These are phyloP conservation scores for Wickerhamiella occidentalis DNA, from an alignment of 805 yeast species.

Conservation along the genomic window DNA sequence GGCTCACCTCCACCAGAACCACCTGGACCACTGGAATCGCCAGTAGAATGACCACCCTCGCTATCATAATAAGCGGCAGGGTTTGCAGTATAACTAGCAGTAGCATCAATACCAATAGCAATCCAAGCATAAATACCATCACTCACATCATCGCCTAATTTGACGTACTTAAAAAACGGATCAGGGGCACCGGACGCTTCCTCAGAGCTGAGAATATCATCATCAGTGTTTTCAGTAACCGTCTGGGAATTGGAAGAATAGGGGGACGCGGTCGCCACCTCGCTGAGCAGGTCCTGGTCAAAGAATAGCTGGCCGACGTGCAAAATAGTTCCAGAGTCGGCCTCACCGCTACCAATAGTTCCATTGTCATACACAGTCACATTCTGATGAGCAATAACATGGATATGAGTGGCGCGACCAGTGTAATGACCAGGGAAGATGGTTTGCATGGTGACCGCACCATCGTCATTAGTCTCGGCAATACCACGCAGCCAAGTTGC, in stretches of 20 bases:
- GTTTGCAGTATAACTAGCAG: neutral
- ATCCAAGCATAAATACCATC: neutral
- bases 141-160: neutral
- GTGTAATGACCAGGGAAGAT: constrained; percentile 4
- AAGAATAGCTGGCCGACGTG: neutral
- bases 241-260: neutral
- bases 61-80: neutral
- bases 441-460: constrained; percentile 1
- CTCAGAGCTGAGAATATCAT: neutral
- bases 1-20: neutral
- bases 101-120: neutral
- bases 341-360: neutral
- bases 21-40: neutral
- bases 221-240: neutral
- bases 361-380: constrained; percentile 1
- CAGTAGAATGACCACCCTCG: neutral
- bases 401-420: neutral
- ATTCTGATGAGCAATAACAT: neutral
- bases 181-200: neutral
- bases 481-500: neutral
- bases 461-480: neutral
- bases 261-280: neutral
- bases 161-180: neutral
- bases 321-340: neutral
- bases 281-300: neutral